phyloP scores from a whole-genome alignment of 2,329 filamentous ascomycete genomes.

The Endocalyx cinctus region DNA sequence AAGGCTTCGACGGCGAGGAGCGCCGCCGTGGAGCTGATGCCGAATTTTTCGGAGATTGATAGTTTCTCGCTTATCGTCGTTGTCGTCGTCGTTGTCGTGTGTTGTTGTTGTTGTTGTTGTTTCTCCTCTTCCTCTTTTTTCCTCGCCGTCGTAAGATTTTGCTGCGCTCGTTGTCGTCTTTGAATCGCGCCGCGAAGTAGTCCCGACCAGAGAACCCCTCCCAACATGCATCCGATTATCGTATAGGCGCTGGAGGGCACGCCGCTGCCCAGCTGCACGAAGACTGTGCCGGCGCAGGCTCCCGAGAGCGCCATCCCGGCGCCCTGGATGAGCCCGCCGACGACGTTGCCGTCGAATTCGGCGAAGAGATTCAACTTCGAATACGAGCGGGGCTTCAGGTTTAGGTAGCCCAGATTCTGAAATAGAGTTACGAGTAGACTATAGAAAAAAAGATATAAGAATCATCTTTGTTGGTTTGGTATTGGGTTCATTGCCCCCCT shows the following conservation, averaged over 20 bases:
- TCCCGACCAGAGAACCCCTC: slow-evolving; percentile 49
- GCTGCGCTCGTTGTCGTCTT: background rate
- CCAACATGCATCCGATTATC: slow-evolving; percentile 49
- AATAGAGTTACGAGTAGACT: slow-evolving; percentile 37
- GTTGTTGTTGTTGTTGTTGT: background rate
- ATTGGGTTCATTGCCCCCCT: slow-evolving; percentile 1
- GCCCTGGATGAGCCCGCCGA: slow-evolving; percentile 59
- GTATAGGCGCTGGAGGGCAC: slow-evolving; percentile 47
- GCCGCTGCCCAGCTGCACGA: slow-evolving; percentile 54
- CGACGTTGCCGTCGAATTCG: slow-evolving; percentile 58
- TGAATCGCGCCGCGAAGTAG: slow-evolving; percentile 33
- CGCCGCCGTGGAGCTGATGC: slow-evolving; percentile 31
- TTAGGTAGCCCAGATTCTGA: slow-evolving; percentile 37
- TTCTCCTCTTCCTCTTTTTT: slow-evolving; percentile 7
- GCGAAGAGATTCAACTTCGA: slow-evolving; percentile 50
- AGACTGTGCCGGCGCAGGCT: slow-evolving; percentile 61
- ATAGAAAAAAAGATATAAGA: no score
- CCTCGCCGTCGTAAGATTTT: background rate
- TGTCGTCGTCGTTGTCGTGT: background rate
- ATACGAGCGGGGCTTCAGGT: slow-evolving; percentile 39
- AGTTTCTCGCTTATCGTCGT: slow-evolving; percentile 5
- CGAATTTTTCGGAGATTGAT: slow-evolving; percentile 36
- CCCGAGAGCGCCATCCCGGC: slow-evolving; percentile 63
- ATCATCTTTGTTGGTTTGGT: no score
- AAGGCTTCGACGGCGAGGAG: slow-evolving; percentile 39